Percentiles rank a stretch among this genome's conserved stretches.
Conservation (phyloP, 2,329 filamentous ascomycete genomes). For the Pestalotiopsis sp. region DNA sequence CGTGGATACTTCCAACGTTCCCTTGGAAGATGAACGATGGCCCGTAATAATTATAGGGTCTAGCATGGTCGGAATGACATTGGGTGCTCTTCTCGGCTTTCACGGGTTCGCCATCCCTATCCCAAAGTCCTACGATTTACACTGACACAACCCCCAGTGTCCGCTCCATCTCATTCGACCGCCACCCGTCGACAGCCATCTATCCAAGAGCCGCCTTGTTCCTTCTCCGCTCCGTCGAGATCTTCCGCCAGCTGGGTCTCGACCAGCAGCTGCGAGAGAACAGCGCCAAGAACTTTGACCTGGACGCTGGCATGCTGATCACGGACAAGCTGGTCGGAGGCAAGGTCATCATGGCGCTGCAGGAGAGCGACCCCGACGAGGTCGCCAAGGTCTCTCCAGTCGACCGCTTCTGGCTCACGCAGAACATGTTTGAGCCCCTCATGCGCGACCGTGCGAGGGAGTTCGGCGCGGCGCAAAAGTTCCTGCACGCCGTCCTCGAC, state of each 20-base stretch:
- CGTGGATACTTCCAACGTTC: not conserved
- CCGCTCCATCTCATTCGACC: not conserved
- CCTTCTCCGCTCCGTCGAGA: not conserved
- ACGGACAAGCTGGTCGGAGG: not conserved
- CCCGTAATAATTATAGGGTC: not conserved
- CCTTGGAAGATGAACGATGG: not conserved
- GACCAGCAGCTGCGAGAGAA: not conserved
- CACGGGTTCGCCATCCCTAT: not conserved
- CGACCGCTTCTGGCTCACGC: not conserved
- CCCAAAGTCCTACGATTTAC: not conserved
- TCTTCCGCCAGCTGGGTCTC: not conserved
- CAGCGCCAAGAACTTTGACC: not conserved
- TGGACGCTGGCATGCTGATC: not conserved
- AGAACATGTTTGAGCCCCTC: not conserved
- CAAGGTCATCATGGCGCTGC: not conserved
- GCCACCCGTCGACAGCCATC: not conserved
- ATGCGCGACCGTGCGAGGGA: not conserved
- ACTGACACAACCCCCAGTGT: not conserved
- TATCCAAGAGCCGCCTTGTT: not conserved
- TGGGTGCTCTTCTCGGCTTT: not conserved
- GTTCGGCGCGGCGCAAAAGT: not conserved
- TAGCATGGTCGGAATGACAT: not conserved
- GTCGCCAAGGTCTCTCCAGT: not conserved
- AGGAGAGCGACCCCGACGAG: not conserved
- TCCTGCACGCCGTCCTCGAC: not conserved